A percentile compares a stretch with the other conserved stretches of the same genome.
These are phyloP conservation scores for Pseudocercospora crystallina DNA, from an alignment of 2,329 filamentous ascomycete species.

Conservation along the genomic window DNA sequence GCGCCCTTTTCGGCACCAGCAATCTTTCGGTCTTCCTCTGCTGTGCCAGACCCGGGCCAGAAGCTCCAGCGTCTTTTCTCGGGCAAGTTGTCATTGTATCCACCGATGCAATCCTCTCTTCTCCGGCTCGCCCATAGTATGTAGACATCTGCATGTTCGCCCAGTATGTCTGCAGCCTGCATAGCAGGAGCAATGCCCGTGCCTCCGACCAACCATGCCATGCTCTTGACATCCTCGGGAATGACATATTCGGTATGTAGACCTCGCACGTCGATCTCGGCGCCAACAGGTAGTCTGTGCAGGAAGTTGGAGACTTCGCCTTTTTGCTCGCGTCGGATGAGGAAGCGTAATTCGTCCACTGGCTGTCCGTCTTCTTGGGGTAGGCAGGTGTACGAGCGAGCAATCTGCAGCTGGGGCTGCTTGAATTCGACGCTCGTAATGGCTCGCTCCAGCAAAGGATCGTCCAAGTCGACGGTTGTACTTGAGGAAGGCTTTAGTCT, in stretches of 20 bases:
- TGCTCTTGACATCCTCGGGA: slow-evolving; percentile 52
- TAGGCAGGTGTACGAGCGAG: slow-evolving; percentile 85
- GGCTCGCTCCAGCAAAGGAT: slow-evolving; percentile 46
- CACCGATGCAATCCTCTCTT: slow-evolving; percentile 64
- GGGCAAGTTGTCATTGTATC: slow-evolving; percentile 51
- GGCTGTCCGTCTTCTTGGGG: slow-evolving; percentile 51
- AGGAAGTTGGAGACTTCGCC: slow-evolving; percentile 89
- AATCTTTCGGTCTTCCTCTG: slow-evolving; percentile 1
- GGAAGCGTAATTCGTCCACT: slow-evolving; percentile 60
- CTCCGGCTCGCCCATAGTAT: slow-evolving; percentile 81
- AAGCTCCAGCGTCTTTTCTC: slow-evolving; percentile 20
- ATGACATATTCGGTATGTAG: slow-evolving; percentile 68
- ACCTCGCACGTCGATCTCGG: slow-evolving; percentile 72
- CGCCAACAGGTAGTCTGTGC: slow-evolving; percentile 59
- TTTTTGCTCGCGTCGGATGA: slow-evolving; percentile 73
- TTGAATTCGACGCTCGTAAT: slow-evolving; percentile 91
- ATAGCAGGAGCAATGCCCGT: slow-evolving; percentile 90
- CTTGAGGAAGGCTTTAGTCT: slow-evolving; percentile 53
- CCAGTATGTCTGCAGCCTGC: slow-evolving; percentile 66
- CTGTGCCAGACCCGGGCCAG: slow-evolving; percentile 11
- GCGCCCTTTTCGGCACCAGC: slow-evolving; percentile 40
- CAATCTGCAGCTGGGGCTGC: slow-evolving; percentile 91
- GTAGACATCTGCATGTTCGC: slow-evolving; percentile 56
- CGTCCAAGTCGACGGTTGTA: slow-evolving; percentile 20
- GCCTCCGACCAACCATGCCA: slow-evolving; percentile 87